Evolutionary conservation across 306 rosid genomes (phyloP), one percentile per base, ranked within the genome.

Genomic region (Vigna nakashimae): DNA sequence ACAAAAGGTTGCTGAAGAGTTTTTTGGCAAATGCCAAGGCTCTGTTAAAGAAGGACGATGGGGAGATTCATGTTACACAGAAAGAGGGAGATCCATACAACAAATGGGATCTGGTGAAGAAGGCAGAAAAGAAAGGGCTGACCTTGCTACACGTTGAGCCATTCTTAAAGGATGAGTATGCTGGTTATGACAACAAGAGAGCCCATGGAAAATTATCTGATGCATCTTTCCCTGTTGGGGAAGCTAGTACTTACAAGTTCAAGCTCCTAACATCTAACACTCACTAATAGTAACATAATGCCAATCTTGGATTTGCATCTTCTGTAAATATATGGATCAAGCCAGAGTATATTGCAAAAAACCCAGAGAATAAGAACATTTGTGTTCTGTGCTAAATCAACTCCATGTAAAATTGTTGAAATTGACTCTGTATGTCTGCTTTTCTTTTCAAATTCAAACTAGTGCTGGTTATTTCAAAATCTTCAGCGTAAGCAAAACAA

Each of bases 121-220:
- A 85, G 78, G 96, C 94, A 52, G 80, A 76, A 49, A 91, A 93
- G 88, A 80, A 66, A 42, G 95, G 91, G 8, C 64, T 93, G 46
- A 62, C 28, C 30, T 78, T 87, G 67, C 64, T 77, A 8, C 88
- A 84, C 64, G 62, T 36, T 14, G 89, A 81, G 50, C 89, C 90
- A 43, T 93, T 91, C 78, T 26, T 72, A 64, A 85, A 81, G 72
- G 60, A 62, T 58, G 90, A 89, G 18, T 93, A 89, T 83, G 91
- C 90, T 30, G 98, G 96, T 46, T 88, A 92, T 76, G 80, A 65
- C 58, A 89, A 92, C 89, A 92, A 92, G 87, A 88, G 96, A 82
- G 98, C 89, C 9, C 85, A 92, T 51, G 96, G 98, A 26, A 78
- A 74, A 51, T 55, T 13, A 13, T 42, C 90, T 18, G 91, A 91